Base-by-base conservation (phyloP, 768 basidiomycete species). In the Sporobolomyces roseus region DNA sequence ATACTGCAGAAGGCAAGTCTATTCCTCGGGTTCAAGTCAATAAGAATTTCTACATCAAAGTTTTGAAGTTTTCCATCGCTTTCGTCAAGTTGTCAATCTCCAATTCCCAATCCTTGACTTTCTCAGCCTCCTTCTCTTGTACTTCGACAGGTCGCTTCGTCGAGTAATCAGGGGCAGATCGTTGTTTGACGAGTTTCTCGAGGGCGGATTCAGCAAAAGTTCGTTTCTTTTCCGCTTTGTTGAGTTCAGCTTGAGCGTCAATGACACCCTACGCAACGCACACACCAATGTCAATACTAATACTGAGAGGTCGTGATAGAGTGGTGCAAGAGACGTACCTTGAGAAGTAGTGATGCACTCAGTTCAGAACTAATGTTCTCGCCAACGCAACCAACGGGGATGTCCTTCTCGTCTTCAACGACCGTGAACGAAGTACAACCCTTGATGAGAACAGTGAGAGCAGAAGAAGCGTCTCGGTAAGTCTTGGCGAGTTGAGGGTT, bases 201-300 rank as follows among this genome's bases (percentile, higher is more conserved):
- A 89, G 80, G 72, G 85, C 87, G 58, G 89, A 70, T 60, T 83
- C 81, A 3, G 85, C 86, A 14, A 92, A 80, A 45, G 87, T 85
- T 3, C 90, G 83, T 79, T 93, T 96, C 85, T 96, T 97, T 76
- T 91, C 86, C 68, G 88, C 87, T 79, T 93, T 97, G 46, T 84
- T 81, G 51, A 96, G 88, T 79, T 98, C 94, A 3, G 84, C 85
- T 52, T 91, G 87, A 9, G 94, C 80, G 79, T 98, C 88, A 23
- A 99, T 87, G 48, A 93, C 85, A 30, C 93, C 92, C 92, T 96
- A 73, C 21, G 38, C 41, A 41, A 19, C 10, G 10, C 33, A 54
- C 45, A 23, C 3, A 41, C 30, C 4, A 29, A 13, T 29, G 14
- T 45, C 19, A 41, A n/a, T n/a, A n/a, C n/a, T n/a, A n/a, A n/a